Conservation (phyloP, 1,139 yeast species). For the Candida pseudoviswanathii region DNA sequence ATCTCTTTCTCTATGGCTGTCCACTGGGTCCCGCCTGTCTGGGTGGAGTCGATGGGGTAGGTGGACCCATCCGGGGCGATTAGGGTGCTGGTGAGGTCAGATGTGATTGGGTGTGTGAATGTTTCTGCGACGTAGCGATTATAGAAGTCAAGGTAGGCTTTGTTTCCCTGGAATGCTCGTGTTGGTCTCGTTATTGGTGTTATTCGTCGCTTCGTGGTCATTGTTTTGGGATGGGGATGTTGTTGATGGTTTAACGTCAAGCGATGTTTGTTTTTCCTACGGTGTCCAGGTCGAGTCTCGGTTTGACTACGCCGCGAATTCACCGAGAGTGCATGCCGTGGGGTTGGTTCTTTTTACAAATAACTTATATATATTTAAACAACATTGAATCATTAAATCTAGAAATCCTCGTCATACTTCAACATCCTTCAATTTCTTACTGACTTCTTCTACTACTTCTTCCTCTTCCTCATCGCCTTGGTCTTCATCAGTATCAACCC, state of each 20-base stretch:
- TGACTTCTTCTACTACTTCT: slow-evolving; percentile 3
- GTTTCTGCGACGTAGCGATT: slow-evolving; percentile 22
- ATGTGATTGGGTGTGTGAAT: slow-evolving; percentile 6
- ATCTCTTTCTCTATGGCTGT: slow-evolving; percentile 23
- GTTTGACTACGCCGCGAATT: too few species aligned
- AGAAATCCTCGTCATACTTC: slow-evolving; percentile 5
- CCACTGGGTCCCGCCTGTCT: slow-evolving; percentile 24
- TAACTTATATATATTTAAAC: neutral
- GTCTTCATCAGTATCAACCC: slow-evolving; percentile 36
- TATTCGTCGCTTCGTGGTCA: neutral
- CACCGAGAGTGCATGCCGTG: too few species aligned
- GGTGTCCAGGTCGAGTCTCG: too few species aligned
- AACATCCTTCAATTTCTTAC: slow-evolving; percentile 5
- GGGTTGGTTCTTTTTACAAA: too few species aligned
- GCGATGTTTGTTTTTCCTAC: too few species aligned
- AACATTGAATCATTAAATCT: neutral
- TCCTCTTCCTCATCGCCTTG: slow-evolving; percentile 11
- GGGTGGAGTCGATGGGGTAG: slow-evolving; percentile 6
- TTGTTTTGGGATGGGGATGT: neutral
- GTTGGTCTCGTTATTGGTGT: neutral
- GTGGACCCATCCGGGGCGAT: slow-evolving; percentile 15
- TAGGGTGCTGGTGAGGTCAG: slow-evolving; percentile 13
- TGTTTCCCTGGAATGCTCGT: slow-evolving; percentile 13
- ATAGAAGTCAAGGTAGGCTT: slow-evolving; percentile 25
- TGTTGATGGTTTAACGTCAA: neutral